Evolutionary conservation across 768 basidiomycete genomes (phyloP), one percentile per base, ranked within the genome.

Genomic region (Cubamyces lactineus): DNA sequence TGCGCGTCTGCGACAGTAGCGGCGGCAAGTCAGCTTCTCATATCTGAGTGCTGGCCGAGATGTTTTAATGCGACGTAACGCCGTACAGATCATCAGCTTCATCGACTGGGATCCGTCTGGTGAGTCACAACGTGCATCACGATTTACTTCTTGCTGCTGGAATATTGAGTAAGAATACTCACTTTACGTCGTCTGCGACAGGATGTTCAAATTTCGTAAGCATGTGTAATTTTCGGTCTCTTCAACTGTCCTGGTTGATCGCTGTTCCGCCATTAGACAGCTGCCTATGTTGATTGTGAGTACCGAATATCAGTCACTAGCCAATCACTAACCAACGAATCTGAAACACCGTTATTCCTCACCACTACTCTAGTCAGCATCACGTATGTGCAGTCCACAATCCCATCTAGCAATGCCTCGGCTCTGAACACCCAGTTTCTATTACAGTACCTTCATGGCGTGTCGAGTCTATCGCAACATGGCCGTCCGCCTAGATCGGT

Each of bases 391-490:
- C 39, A 9, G 34, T 9, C 11, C 34, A 34, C 1, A 4, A 11
- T 11, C 34, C 1, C 9, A 6, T 34, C 4, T 34, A 34, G 34
- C 34, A 11, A 6, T 11, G 4, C 11, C 34, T 34, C 34, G 34
- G 34, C 34, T 11, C 9, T 34, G 4, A 34, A 11, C 34, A 11
- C 34, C 3, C 2, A 23, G n/a, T 39, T 24, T 38, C 46, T 21
- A 1, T 12, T 1, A 12, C 19, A 64, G 63, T 17, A 56, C 30
- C 0, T 23, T 57, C 50, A n/a, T 53, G 17, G 53, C 59, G 1
- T 61, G 49, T 16, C 63, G 55, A 9, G 0, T 61, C 2, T 65
- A 65, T 38, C 59, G 63, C 13, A 56, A 51, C 16, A 61, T 65
- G 63, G 17, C 56, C 17, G 28, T 16, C 9, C 59, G 46, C 39